Percentiles rank a stretch among this genome's conserved stretches.
Conservation (phyloP, 148 eudicot genomes). For the Chenopodium formosanum region DNA sequence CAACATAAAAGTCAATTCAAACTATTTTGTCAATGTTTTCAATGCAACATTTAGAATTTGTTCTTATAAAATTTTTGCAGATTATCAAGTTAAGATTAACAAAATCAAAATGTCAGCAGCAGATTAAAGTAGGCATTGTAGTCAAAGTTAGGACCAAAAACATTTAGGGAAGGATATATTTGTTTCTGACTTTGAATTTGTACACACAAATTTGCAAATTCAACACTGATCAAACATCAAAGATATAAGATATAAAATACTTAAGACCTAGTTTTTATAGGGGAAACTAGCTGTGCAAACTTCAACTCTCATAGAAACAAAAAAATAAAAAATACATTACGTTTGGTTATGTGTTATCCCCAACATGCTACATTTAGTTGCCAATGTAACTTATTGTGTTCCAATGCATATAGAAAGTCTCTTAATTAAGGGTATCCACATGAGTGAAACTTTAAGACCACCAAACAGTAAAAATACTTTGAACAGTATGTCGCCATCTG, state of each 20-base stretch:
- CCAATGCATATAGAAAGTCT: too few species aligned
- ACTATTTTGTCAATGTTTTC: background rate
- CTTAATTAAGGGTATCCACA: too few species aligned
- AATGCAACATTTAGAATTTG: background rate
- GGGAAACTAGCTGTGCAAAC: background rate
- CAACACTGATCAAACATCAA: background rate
- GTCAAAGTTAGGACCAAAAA: background rate
- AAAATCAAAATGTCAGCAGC: background rate
- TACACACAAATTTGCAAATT: background rate
- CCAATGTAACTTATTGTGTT: too few species aligned
- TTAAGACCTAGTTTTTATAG: background rate
- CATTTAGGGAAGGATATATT: background rate
- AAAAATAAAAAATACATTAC: background rate
- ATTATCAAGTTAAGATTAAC: background rate
- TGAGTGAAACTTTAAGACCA: too few species aligned
- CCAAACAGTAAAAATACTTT: too few species aligned
- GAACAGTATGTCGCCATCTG: too few species aligned
- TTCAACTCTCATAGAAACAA: background rate
- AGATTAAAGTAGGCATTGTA: background rate
- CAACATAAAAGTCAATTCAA: background rate
- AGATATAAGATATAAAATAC: background rate
- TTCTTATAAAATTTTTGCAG: background rate
- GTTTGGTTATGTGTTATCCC: background rate
- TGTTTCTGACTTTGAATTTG: background rate
- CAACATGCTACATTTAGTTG: background rate